Conservation (phyloP, 1,284 basidiomycete species). For the Sporisorium scitamineum region DNA sequence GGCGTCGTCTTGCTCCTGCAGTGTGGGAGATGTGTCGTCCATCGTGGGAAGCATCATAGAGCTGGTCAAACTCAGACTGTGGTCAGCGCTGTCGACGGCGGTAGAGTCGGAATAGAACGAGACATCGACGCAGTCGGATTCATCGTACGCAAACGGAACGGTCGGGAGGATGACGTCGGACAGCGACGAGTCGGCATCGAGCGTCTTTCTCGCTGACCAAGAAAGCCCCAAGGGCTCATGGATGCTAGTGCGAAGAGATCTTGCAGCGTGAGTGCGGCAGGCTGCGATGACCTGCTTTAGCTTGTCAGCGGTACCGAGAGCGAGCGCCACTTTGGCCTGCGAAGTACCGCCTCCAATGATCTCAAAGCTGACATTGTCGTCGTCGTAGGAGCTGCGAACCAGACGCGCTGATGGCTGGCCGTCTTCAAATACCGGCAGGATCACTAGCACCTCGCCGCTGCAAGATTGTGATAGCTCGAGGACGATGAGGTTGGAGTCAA, state of each 20-base stretch:
- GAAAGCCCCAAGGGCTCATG: constrained; percentile 35
- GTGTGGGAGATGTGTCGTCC: not conserved
- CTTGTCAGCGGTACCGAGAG: constrained; percentile 15
- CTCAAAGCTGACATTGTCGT: constrained; percentile 9
- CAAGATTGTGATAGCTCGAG: constrained; percentile 23
- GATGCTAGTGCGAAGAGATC: constrained; percentile 15
- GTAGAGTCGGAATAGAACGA: constrained; percentile 43
- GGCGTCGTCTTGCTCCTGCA: constrained; percentile 19
- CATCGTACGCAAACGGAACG: constrained; percentile 8
- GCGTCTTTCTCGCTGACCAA: constrained; percentile 31
- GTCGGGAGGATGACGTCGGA: constrained; percentile 14
- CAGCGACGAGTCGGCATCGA: constrained; percentile 13
- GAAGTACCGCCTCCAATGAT: constrained; percentile 1
- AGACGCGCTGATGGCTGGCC: constrained; percentile 5
- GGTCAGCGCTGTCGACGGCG: constrained; percentile 15
- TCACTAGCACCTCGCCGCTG: constrained; percentile 19
- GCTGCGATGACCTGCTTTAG: constrained; percentile 20
- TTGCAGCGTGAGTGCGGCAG: constrained; percentile 29
- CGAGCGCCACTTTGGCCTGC: constrained; percentile 20
- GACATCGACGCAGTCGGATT: constrained; percentile 17
- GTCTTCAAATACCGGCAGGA: constrained; percentile 31
- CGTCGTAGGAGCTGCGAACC: constrained; percentile 13
- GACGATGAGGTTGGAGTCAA: constrained; percentile 22
- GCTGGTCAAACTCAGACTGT: constrained; percentile 8
- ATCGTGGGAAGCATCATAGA: constrained; percentile 13